Evolutionary conservation across 345 rosid genomes (phyloP).

Genomic region (Aurinia saxatilis): DNA sequence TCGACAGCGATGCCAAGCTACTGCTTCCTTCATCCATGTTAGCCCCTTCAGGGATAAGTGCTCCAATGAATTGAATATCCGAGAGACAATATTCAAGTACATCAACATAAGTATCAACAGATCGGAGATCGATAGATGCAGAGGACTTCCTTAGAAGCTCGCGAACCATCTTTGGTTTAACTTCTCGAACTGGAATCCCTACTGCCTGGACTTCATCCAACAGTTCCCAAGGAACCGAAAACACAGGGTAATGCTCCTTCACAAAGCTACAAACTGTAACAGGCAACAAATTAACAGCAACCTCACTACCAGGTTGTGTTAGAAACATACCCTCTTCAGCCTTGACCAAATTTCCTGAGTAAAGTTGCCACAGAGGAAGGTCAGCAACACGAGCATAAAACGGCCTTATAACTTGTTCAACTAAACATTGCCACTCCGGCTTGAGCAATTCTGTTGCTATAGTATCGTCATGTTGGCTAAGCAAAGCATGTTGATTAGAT

Average conservation of each 20-base stretch:
- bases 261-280: conserved; percentile 92
- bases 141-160: conserved; percentile 63
- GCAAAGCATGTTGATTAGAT: conserved; percentile 34
- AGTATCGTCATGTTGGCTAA: conserved; percentile 29
- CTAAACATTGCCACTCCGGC: conserved; percentile 71
- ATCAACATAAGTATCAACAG: conserved; percentile 80
- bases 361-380: conserved; percentile 92
- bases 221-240: conserved; percentile 91
- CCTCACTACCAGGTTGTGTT: conserved; percentile 78
- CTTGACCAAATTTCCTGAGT: conserved; percentile 83
- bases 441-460: conserved; percentile 33
- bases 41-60: conserved; percentile 28
- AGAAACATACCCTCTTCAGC: conserved; percentile 96
- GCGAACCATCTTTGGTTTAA: conserved; percentile 93
- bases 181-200: conserved; percentile 64
- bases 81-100: conserved; percentile 91
- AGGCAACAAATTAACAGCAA: conserved; percentile 73
- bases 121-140: conserved; percentile 63
- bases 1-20: conserved; percentile 28
- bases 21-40: conserved; percentile 33
- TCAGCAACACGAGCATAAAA: conserved; percentile 76
- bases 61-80: conserved; percentile 52
- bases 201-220: conserved; percentile 77
- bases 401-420: conserved; percentile 75
- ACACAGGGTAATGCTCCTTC: conserved; percentile 88